A percentile compares a stretch with the other conserved stretches of the same genome.
These are phyloP conservation scores for Amniculicola lignicola DNA, from an alignment of 495 filamentous ascomycete genomes.

Conservation along the genomic window DNA sequence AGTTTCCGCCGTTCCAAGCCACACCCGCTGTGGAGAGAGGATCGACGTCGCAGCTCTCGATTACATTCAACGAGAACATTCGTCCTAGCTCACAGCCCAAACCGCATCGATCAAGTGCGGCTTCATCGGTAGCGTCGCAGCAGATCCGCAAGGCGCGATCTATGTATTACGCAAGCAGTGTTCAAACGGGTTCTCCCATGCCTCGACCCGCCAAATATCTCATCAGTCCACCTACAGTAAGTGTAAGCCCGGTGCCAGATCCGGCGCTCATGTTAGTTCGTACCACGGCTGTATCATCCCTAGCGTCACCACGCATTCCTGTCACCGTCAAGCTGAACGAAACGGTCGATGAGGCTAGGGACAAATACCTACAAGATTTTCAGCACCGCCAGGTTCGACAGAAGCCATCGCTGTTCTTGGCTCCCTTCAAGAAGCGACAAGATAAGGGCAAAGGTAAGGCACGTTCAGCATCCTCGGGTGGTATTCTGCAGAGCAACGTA, in stretches of 20 bases:
- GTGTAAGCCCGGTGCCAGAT: constrained; percentile 12
- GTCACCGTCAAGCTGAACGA: constrained; percentile 15
- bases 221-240: constrained; percentile 19
- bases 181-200: constrained; percentile 32
- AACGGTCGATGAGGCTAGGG: constrained; percentile 25
- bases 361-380: constrained; percentile 40
- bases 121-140: constrained; percentile 16
- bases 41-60: constrained; percentile 4
- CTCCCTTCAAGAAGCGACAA: constrained; percentile 38
- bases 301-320: constrained; percentile 12
- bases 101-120: constrained; percentile 6
- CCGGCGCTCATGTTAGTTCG: not conserved
- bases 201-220: constrained; percentile 12
- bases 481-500: constrained; percentile 19
- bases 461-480: not conserved
- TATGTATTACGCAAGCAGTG: constrained; percentile 34
- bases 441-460: constrained; percentile 22
- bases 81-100: constrained; percentile 27
- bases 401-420: constrained; percentile 39
- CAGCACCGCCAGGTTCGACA: constrained; percentile 36
- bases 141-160: constrained; percentile 32
- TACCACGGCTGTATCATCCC: constrained; percentile 1
- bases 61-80: constrained; percentile 22
- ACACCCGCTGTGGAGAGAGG: constrained; percentile 1
- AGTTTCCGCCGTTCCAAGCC: constrained; percentile 8